Evolutionary conservation across 306 rosid genomes (phyloP).

Genomic region (Inga laurina): DNA sequence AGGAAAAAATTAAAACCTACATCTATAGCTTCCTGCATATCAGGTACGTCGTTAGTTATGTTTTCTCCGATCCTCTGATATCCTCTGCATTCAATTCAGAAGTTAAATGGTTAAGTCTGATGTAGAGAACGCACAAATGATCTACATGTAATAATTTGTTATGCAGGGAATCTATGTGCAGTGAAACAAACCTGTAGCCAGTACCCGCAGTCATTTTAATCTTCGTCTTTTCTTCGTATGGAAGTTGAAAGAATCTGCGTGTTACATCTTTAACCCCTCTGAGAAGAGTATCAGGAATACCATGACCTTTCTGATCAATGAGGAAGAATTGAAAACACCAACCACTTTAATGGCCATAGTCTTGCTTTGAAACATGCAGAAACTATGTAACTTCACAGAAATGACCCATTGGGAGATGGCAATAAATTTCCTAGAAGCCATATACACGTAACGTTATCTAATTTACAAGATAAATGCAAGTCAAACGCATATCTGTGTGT

Average conservation of each 20-base stretch:
- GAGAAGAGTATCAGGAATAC: slow-evolving; percentile 65
- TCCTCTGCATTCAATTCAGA: slow-evolving; percentile 65
- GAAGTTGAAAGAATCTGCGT: slow-evolving; percentile 69
- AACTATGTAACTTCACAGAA: not conserved
- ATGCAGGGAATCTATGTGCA: slow-evolving; percentile 1
- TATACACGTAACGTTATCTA: not conserved
- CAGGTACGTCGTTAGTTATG: slow-evolving; percentile 78
- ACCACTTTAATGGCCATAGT: slow-evolving; percentile 6
- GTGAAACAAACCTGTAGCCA: slow-evolving; percentile 71
- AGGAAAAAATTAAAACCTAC: slow-evolving; percentile 45
- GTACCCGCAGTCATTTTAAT: slow-evolving; percentile 67
- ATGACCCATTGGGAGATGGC: not conserved
- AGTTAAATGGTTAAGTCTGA: not conserved
- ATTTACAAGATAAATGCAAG: not conserved
- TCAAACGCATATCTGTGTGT: slow-evolving; percentile 4
- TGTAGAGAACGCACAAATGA: slow-evolving; percentile 20
- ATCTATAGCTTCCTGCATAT: slow-evolving; percentile 94
- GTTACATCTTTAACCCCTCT: slow-evolving; percentile 57
- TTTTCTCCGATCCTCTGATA: slow-evolving; percentile 82
- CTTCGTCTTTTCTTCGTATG: slow-evolving; percentile 75
- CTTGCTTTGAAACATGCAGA: slow-evolving; percentile 12
- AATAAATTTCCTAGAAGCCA: slow-evolving; percentile 1
- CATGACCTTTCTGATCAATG: slow-evolving; percentile 75
- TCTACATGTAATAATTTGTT: slow-evolving; percentile 2
- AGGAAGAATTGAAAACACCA: slow-evolving; percentile 10